These are phyloP conservation scores for Trametes hirsuta DNA, from an alignment of 1,284 basidiomycete genomes.

Conservation along the genomic window DNA sequence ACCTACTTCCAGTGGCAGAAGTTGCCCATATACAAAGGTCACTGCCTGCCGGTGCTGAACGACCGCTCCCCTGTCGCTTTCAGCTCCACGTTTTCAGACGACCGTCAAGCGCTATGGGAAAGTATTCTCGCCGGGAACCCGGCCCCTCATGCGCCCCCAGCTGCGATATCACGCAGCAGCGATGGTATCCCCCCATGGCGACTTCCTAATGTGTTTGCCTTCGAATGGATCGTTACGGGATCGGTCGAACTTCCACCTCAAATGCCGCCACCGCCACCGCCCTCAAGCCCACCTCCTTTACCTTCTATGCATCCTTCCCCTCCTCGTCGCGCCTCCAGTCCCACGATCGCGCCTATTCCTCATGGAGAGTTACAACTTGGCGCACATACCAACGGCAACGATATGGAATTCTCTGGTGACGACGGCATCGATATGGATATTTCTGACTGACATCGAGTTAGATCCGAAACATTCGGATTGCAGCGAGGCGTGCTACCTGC, in stretches of 20 bases:
- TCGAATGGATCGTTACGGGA: neutral
- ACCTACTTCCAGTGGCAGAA: constrained; percentile 59
- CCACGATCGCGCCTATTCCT: neutral
- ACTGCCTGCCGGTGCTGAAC: neutral
- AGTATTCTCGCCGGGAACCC: constrained; percentile 30
- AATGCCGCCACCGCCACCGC: constrained; percentile 22
- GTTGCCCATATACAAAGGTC: constrained; percentile 57
- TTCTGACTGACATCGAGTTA: constrained; percentile 28
- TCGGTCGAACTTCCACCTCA: constrained; percentile 24
- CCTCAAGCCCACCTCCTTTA: constrained; percentile 22
- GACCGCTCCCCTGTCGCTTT: constrained; percentile 6
- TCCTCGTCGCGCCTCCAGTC: neutral
- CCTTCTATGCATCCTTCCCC: neutral
- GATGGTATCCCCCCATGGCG: too few species aligned
- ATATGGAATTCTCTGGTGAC: neutral
- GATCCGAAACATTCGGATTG: neutral
- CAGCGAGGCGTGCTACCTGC: neutral
- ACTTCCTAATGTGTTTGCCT: neutral
- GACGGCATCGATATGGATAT: constrained; percentile 37
- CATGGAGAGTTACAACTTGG: too few species aligned
- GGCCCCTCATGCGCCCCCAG: neutral
- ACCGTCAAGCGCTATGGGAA: constrained; percentile 45
- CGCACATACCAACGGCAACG: neutral
- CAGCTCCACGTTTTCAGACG: constrained; percentile 41
- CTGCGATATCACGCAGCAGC: too few species aligned